Conservation (phyloP, 306 rosid species). For the Gillenia trifoliata region DNA sequence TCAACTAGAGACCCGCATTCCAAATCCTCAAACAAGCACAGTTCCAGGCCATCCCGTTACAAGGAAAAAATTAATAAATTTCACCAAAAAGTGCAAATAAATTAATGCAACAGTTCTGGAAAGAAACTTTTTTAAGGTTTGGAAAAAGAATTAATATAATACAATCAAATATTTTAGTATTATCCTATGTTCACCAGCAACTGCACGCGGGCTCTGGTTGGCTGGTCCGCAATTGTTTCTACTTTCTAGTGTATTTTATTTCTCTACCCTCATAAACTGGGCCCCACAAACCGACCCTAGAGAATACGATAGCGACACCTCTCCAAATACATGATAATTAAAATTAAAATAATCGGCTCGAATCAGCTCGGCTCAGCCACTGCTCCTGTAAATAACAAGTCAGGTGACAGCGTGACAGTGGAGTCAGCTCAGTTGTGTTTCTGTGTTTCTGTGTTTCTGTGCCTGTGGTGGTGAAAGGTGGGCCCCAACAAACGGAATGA, state of each 20-base stretch:
- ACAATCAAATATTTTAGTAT: neutral
- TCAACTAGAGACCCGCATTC: neutral
- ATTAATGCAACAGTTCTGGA: conserved; percentile 21
- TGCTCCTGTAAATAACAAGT: neutral
- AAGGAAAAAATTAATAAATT: neutral
- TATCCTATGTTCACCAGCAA: conserved; percentile 22
- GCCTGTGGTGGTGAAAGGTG: conserved; percentile 33
- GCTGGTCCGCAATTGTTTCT: conserved; percentile 45
- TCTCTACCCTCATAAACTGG: conserved; percentile 18
- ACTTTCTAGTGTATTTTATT: neutral
- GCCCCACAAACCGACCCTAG: conserved; percentile 58
- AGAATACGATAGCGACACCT: conserved; percentile 63
- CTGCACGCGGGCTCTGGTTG: conserved; percentile 67
- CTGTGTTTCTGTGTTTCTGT: conserved; percentile 10
- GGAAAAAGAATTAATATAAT: neutral
- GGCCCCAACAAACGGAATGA: conserved; percentile 37
- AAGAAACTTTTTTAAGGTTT: conserved; percentile 24
- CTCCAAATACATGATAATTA: conserved; percentile 46
- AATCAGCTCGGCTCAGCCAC: neutral
- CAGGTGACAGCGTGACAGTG: neutral
- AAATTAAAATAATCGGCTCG: neutral
- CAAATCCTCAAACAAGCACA: neutral
- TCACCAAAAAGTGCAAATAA: conserved; percentile 33
- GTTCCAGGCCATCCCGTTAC: neutral
- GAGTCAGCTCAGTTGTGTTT: neutral